Conservation (phyloP, 2,329 filamentous ascomycete genomes). For the Botrytis deweyae region DNA sequence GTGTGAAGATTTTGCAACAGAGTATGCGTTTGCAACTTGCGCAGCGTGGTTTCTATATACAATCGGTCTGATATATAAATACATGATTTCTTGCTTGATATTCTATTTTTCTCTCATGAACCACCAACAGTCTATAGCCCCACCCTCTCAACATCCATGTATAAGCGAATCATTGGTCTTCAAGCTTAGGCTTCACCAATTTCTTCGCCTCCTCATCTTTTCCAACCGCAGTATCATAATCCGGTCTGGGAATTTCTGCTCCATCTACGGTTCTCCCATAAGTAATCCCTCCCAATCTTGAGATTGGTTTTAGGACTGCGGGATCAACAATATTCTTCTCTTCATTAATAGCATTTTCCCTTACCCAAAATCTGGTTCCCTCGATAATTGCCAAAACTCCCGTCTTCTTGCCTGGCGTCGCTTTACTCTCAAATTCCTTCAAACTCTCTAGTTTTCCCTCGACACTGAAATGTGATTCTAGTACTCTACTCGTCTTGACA, state of each 20-base stretch:
- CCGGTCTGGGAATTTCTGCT: conserved; percentile 67
- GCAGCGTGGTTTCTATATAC: neutral
- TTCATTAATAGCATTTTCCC: conserved; percentile 84
- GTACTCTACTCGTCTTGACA: conserved; percentile 70
- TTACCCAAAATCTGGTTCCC: conserved; percentile 82
- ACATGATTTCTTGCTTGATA: neutral
- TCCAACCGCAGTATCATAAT: conserved; percentile 46
- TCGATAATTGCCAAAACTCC: conserved; percentile 76
- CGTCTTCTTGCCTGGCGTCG: conserved; percentile 70
- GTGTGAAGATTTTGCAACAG: neutral
- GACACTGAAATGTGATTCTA: conserved; percentile 78
- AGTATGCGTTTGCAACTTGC: neutral
- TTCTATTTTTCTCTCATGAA: neutral
- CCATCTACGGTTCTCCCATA: conserved; percentile 71
- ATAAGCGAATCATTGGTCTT: conserved; percentile 39
- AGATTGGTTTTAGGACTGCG: conserved; percentile 70
- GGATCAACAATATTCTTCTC: conserved; percentile 73
- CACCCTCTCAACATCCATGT: neutral
- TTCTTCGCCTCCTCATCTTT: conserved; percentile 56
- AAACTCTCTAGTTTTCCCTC: conserved; percentile 76
- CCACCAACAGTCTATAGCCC: neutral
- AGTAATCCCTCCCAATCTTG: conserved; percentile 80
- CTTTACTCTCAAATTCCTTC: conserved; percentile 74
- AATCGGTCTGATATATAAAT: neutral
- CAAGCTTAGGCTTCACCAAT: conserved; percentile 50